Base-by-base conservation (phyloP, 2,329 filamentous ascomycete genomes). In the Calonectria hongkongensis region DNA sequence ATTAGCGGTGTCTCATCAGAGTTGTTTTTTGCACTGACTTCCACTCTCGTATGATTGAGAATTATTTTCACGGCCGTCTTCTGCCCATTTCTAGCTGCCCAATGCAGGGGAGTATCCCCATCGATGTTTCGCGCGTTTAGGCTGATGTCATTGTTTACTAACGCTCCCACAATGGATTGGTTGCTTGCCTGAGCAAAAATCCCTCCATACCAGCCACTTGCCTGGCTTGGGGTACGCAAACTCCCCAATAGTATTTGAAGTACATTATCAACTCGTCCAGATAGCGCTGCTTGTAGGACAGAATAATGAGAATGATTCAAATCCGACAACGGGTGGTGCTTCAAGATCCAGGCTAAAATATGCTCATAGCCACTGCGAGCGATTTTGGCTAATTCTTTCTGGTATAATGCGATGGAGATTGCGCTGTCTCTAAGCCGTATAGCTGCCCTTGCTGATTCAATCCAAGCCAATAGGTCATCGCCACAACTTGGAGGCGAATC, bases 151-250 rank as follows among this genome's bases (percentile, higher is more conserved):
- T 60, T 60, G 16, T 60, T 60, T 30, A 41, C 21, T 21, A 60
- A 28, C 7, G 54, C n/a, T 2, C 33, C 9, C 54, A 60, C 33
- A 6, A 60, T 60, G 33, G 54, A 18, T 27, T 60, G 33, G 21
- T 33, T 41, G n/a, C 54, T 60, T 4, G 54, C 54, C 33, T 60
- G 54, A 8, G 54, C 54, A 16, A 21, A 21, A 28, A 60, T 27
- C 15, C 54, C 54, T 18, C 21, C 54, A 43, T 39, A 60, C 54
- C 54, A 60, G n/a, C 39, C 41, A 21, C 54, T 60, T 27, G 54
- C 54, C 7, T 41, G n/a, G 9, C 33, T 60, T 3, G 21, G 41
- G 15, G 21, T 16, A 9, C 33, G 21, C 16, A 33, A 10, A 7
- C n/a, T 41, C 8, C 54, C 54, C 4, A 60, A 39, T 4, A 60